Evolutionary conservation across 2,329 filamentous ascomycete genomes (phyloP), one percentile per base, ranked within the genome.

Genomic region (Microdochium trichocladiopsis): DNA sequence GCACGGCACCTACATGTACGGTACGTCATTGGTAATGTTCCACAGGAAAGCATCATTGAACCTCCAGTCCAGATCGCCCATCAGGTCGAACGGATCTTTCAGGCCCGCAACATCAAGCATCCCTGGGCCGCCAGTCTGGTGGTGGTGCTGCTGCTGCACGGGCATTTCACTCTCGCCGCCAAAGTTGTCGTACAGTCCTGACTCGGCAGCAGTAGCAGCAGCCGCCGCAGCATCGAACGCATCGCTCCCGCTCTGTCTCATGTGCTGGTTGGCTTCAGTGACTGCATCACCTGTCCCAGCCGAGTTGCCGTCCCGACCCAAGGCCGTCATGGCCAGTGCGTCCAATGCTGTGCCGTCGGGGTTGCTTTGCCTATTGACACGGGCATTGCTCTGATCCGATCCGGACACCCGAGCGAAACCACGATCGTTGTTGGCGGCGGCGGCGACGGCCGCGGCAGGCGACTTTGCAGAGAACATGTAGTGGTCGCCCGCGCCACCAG

Each of bases 41-140:
- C 53, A 53, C 12, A 58, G 48, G 50, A 58, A 58, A 8, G 55
- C 52, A 25, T 58, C 55, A 25, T 56, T 54, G 50, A 58, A 58
- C 16, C 56, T 47, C 56, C 56, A 58, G 33, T 58, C 56, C 45
- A 58, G 48, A 45, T 58, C 55, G 3, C 56, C 55, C 24, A 56
- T 56, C 14, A 58, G 47, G 47, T 58, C 56, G 24, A 58, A 58
- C 6, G 53, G 52, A 49, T 58, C 56, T 48, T 54, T 37, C 12
- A 37, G 14, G 4, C 5, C 33, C 5, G 33, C 6, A 37, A n/a
- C 14, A 16, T n/a, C 33, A 11, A 37, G 4, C 33, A 37, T 8
- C 6, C 33, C 33, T n/a, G 14, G 14, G 33, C 33, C n/a, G n/a
- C n/a, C n/a, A n/a, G n/a, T 37, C 33, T 37, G 12, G 5, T 37